A percentile compares a stretch with the other conserved stretches of the same genome.
phyloP scores from a whole-genome alignment of 2,329 filamentous ascomycete genomes.

The Cladophialophora exuberans region DNA sequence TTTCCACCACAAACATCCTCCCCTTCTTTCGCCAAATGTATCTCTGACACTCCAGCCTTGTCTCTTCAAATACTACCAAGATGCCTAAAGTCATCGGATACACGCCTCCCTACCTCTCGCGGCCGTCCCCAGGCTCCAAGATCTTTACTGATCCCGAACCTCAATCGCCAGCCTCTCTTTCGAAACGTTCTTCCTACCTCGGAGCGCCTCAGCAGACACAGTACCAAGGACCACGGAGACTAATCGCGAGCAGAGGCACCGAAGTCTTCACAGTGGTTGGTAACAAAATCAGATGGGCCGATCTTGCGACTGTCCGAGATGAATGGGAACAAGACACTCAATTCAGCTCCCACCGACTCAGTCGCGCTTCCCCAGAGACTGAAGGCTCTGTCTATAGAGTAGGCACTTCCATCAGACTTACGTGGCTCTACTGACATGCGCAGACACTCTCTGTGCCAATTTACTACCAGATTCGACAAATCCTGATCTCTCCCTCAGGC shows the following conservation, averaged over 20 bases:
- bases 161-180: constrained; percentile 44
- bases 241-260: constrained; percentile 78
- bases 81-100: constrained; percentile 89
- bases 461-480: constrained; percentile 80
- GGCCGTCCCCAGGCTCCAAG: constrained; percentile 74
- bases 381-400: constrained; percentile 48
- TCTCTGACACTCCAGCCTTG: not conserved
- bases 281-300: constrained; percentile 89
- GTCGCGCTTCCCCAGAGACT: not conserved
- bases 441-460: constrained; percentile 72
- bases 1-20: no score
- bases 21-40: not conserved
- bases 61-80: no score
- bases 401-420: constrained; percentile 33
- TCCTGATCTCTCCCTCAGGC: constrained; percentile 79
- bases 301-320: constrained; percentile 78
- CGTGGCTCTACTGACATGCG: constrained; percentile 28
- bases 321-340: constrained; percentile 48
- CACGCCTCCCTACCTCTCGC: constrained; percentile 83
- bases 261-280: constrained; percentile 89
- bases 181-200: constrained; percentile 40
- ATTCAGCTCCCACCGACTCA: constrained; percentile 13
- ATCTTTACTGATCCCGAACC: constrained; percentile 67
- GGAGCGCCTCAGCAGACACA: constrained; percentile 31
- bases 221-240: constrained; percentile 54